These are phyloP conservation scores for Rosa chinensis DNA, from an alignment of 306 rosid species.

Conservation along the genomic window DNA sequence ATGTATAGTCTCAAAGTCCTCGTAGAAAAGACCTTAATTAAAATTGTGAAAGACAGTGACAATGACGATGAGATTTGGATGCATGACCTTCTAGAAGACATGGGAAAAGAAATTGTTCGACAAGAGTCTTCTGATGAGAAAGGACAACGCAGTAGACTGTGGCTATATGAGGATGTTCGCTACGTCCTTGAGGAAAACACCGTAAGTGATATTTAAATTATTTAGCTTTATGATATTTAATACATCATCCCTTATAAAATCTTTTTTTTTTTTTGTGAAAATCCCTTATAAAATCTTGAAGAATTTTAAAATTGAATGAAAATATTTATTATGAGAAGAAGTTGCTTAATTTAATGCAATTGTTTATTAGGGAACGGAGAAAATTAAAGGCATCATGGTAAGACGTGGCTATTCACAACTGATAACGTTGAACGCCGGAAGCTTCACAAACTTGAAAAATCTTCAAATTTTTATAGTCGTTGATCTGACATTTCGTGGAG, in stretches of 20 bases:
- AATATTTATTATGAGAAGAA: too few species aligned
- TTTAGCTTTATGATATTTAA: too few species aligned
- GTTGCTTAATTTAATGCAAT: neutral
- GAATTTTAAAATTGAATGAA: too few species aligned
- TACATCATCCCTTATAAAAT: too few species aligned
- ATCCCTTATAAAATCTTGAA: too few species aligned
- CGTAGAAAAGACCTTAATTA: conserved; percentile 6
- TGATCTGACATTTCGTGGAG: too few species aligned
- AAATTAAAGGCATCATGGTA: neutral
- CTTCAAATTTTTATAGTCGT: neutral
- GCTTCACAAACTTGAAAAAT: conserved; percentile 10
- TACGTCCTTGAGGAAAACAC: neutral
- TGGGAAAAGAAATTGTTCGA: conserved; percentile 37
- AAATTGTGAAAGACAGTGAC: neutral
- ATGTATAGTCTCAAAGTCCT: neutral
- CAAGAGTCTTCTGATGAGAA: conserved; percentile 2
- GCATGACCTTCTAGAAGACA: conserved; percentile 46
- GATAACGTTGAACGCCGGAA: conserved; percentile 10
- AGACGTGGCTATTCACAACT: neutral
- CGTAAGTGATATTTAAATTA: neutral
- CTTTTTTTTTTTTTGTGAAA: too few species aligned
- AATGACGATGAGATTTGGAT: conserved; percentile 4
- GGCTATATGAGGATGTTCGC: conserved; percentile 29
- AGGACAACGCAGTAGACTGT: conserved; percentile 27
- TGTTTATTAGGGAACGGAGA: neutral